phyloP scores from a whole-genome alignment of 2,329 filamentous ascomycete species.

The Ophiostoma sp. region DNA sequence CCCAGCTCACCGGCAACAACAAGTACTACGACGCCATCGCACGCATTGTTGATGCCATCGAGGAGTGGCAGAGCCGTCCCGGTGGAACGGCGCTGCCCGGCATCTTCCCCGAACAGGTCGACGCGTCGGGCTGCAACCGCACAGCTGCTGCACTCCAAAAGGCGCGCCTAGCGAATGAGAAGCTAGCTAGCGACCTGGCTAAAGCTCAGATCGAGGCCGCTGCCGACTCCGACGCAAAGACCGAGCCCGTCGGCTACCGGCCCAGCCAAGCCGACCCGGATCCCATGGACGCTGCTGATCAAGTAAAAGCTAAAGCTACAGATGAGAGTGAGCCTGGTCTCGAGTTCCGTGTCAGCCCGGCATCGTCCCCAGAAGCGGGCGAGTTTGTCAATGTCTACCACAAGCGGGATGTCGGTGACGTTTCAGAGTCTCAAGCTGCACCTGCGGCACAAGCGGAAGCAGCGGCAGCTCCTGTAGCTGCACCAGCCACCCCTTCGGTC shows the following conservation, averaged over 20 bases:
- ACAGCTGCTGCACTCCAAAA: conserved; percentile 37
- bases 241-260: conserved; percentile 31
- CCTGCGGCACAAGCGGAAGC: background rate
- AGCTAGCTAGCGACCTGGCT: conserved; percentile 33
- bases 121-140: conserved; percentile 72
- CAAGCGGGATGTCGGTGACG: conserved; percentile 7
- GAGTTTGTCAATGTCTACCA: conserved; percentile 21
- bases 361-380: background rate
- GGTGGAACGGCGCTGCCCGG: conserved; percentile 62
- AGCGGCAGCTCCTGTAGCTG: background rate
- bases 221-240: conserved; percentile 24
- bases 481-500: background rate
- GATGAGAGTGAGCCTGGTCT: background rate
- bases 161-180: conserved; percentile 24
- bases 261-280: conserved; percentile 18
- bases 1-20: conserved; percentile 72
- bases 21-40: conserved; percentile 89
- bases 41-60: conserved; percentile 73
- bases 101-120: conserved; percentile 72
- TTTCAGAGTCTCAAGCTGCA: background rate
- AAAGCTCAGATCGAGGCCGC: conserved; percentile 33
- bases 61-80: conserved; percentile 62
- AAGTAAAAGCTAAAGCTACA: background rate
- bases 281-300: background rate
- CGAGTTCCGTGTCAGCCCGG: background rate